phyloP scores from a whole-genome alignment of 176 grass and related monocot species.

The Triticum turgidum region DNA sequence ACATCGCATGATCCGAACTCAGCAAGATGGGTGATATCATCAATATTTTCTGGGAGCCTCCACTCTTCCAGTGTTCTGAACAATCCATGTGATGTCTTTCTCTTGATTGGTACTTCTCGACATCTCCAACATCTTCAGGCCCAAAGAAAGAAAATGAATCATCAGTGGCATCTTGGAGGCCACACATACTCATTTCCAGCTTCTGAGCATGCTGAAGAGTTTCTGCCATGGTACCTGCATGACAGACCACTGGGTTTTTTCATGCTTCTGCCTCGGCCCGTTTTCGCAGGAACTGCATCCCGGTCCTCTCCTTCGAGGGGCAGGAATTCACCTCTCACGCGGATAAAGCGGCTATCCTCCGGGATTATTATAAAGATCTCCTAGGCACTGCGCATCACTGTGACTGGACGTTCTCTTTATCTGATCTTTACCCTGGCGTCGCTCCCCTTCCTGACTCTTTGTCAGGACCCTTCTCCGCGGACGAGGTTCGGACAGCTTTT shows the following conservation, averaged over 20 bases:
- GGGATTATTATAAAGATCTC: no score
- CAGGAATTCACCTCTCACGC: no score
- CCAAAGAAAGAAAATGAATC: background rate
- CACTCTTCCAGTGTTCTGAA: background rate
- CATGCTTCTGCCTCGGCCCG: no score
- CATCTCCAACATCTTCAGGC: background rate
- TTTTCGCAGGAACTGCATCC: no score
- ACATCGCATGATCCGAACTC: background rate
- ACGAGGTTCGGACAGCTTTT: no score
- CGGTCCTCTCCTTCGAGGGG: no score
- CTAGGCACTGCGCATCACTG: no score
- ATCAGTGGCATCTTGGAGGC: background rate
- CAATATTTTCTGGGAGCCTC: background rate
- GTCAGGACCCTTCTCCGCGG: no score
- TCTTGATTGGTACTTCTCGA: background rate
- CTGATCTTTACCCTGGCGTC: no score
- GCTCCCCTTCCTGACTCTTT: no score
- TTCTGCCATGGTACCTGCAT: background rate
- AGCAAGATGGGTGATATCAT: background rate
- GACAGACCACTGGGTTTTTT: background rate
- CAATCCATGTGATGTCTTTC: background rate
- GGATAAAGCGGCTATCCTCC: no score
- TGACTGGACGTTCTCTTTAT: no score
- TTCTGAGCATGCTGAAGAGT: background rate
- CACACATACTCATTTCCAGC: background rate